A percentile compares a stretch with the other conserved stretches of the same genome.
phyloP scores from a whole-genome alignment of 306 rosid species.

The Hippophae rhamnoides region DNA sequence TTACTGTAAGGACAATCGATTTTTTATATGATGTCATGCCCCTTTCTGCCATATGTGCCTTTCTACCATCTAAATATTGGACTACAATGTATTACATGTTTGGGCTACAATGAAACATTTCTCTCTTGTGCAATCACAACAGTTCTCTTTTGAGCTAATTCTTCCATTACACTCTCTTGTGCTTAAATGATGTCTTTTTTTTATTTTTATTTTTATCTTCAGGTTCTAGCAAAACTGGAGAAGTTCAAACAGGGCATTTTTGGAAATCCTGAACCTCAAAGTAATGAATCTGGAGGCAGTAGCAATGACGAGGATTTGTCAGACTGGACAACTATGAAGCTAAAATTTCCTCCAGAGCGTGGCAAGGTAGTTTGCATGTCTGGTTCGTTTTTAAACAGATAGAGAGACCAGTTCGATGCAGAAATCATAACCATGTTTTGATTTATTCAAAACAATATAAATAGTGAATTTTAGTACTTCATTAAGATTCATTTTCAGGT shows the following conservation, averaged over 20 bases:
- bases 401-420: neutral
- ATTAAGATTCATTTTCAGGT: neutral
- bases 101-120: no score
- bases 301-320: constrained; percentile 46
- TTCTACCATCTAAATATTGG: no score
- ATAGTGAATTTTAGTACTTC: no score
- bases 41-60: no score
- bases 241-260: constrained; percentile 42
- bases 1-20: no score
- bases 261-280: constrained; percentile 27
- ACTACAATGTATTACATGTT: no score
- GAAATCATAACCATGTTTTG: neutral
- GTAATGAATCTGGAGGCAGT: constrained; percentile 34
- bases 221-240: constrained; percentile 80
- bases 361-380: constrained; percentile 51
- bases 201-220: constrained; percentile 9
- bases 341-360: constrained; percentile 46
- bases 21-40: no score
- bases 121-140: no score
- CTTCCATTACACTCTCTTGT: neutral
- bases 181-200: neutral
- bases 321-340: constrained; percentile 51
- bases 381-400: constrained; percentile 1
- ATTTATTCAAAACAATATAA: no score
- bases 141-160: neutral